A percentile compares a stretch with the other conserved stretches of the same genome.
phyloP scores from a whole-genome alignment of 805 yeast species.

The Metschnikowia continentalis region DNA sequence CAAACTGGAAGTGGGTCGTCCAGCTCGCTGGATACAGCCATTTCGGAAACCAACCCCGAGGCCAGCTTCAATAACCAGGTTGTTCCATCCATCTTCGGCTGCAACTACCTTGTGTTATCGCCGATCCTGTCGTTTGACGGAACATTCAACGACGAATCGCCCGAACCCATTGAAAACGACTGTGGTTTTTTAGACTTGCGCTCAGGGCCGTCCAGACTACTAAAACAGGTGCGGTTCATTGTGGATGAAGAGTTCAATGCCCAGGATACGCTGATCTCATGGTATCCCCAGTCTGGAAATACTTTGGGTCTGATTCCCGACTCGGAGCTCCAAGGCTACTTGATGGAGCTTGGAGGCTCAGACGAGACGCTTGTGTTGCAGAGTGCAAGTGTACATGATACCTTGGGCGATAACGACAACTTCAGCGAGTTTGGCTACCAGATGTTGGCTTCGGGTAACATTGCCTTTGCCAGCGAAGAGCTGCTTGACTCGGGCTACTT shows the following conservation, averaged over 20 bases:
- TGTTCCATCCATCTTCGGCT: neutral
- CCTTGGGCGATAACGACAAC: neutral
- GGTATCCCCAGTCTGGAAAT: neutral
- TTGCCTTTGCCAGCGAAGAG: neutral
- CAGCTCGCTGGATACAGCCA: neutral
- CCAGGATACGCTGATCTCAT: neutral
- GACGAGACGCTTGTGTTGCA: conserved; percentile 2
- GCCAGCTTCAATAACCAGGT: neutral
- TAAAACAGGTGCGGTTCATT: conserved; percentile 1
- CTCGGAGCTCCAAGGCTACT: neutral
- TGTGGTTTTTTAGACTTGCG: neutral
- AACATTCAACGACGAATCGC: neutral
- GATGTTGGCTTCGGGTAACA: neutral
- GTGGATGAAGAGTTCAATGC: conserved; percentile 4
- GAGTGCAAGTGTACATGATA: neutral
- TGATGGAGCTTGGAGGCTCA: conserved; percentile 1
- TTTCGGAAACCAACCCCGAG: conserved; percentile 1
- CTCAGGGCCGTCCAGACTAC: neutral
- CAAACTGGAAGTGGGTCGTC: neutral
- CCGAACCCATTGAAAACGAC: neutral
- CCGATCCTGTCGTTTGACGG: conserved; percentile 6
- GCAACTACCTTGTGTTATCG: conserved; percentile 1
- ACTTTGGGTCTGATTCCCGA: neutral
- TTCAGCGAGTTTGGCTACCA: conserved; percentile 12
- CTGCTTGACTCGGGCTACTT: conserved; percentile 3